Evolutionary conservation across 352 stramenopile genomes (phyloP).

Genomic region (Pythium aristosporum): DNA sequence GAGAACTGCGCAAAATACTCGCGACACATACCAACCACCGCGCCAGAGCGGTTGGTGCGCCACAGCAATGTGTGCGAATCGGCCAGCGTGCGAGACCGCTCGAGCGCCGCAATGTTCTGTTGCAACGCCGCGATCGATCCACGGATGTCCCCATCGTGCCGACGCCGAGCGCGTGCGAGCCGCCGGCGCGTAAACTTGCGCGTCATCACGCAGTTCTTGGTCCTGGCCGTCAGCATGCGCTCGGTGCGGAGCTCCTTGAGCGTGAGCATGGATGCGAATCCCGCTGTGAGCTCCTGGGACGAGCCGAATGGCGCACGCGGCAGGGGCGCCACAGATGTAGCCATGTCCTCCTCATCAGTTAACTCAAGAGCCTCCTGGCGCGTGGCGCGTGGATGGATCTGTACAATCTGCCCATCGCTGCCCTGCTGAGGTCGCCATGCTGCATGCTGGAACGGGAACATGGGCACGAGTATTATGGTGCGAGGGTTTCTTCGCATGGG

Average conservation of each 20-base stretch:
- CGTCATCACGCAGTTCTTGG: slow-evolving; percentile 35
- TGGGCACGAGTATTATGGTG: not conserved
- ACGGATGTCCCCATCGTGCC: slow-evolving; percentile 20
- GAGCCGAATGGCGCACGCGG: not conserved
- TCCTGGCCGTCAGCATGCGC: no score
- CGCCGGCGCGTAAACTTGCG: slow-evolving; percentile 23
- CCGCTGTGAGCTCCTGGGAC: slow-evolving; percentile 26
- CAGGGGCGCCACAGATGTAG: not conserved
- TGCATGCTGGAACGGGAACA: slow-evolving; percentile 10
- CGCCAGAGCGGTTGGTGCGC: slow-evolving; percentile 40
- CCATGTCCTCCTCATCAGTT: no score
- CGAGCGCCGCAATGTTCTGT: slow-evolving; percentile 32
- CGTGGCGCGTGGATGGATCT: no score
- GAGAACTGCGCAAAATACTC: slow-evolving; percentile 52
- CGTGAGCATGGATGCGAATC: slow-evolving; percentile 43
- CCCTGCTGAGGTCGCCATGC: slow-evolving; percentile 8
- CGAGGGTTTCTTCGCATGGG: not conserved
- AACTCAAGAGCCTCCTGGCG: no score
- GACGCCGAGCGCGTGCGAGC: not conserved
- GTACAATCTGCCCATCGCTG: not conserved
- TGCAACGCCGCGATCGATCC: slow-evolving; percentile 39
- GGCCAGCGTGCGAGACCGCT: slow-evolving; percentile 38
- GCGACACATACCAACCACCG: slow-evolving; percentile 37
- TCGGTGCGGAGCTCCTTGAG: slow-evolving; percentile 11
- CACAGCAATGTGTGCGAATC: slow-evolving; percentile 41